Conservation (phyloP, 176 grass and related monocot genomes). For the Musa itinerans region DNA sequence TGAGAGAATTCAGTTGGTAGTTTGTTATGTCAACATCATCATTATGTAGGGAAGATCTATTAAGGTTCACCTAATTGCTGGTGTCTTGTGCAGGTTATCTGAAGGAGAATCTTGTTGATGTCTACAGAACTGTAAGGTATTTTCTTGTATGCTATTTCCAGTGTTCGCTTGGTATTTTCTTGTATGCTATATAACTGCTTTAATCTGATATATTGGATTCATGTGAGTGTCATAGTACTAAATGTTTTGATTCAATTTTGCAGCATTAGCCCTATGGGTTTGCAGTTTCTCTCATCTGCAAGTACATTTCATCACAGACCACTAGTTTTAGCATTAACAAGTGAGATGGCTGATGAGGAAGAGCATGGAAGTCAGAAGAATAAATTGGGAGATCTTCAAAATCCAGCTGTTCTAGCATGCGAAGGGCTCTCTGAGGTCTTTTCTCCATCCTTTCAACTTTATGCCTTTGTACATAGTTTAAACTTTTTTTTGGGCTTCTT, state of each 20-base stretch:
- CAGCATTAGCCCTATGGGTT: constrained; percentile 67
- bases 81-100: constrained; percentile 51
- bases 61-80: constrained; percentile 15
- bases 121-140: constrained; percentile 64
- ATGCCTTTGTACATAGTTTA: constrained; percentile 6
- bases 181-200: too few species aligned
- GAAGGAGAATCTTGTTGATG: constrained; percentile 53
- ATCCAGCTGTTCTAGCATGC: constrained; percentile 25
- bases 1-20: too few species aligned
- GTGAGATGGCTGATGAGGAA: constrained; percentile 81
- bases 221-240: not conserved
- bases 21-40: not conserved
- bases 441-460: not conserved
- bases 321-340: constrained; percentile 60
- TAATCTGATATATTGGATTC: too few species aligned
- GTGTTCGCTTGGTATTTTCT: not conserved
- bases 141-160: not conserved
- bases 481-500: not conserved
- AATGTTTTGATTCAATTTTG: constrained; percentile 11
- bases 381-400: constrained; percentile 53
- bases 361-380: constrained; percentile 36
- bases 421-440: constrained; percentile 63
- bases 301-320: constrained; percentile 47
- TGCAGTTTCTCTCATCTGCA: constrained; percentile 53
- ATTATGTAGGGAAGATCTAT: constrained; percentile 7